Conservation (phyloP, 768 basidiomycete species). For the Hydnum rufescens region DNA sequence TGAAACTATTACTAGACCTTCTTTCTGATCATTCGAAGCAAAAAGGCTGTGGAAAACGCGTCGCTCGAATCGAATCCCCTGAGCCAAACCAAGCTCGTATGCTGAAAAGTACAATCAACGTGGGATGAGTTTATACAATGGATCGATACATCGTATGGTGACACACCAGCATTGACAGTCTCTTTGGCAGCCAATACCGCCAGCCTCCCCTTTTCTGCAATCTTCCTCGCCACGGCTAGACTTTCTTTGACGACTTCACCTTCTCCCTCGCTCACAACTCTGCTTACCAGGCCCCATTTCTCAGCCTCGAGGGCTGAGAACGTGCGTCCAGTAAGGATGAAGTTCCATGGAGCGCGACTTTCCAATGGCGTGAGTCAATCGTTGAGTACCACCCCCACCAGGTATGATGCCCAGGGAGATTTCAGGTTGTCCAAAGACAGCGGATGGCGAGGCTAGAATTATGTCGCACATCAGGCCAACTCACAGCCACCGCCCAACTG, state of each 20-base stretch:
- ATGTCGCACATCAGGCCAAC: constrained; percentile 64
- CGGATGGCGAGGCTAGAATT: constrained; percentile 32
- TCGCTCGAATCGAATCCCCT: constrained; percentile 76
- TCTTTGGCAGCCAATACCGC: constrained; percentile 79
- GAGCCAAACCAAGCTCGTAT: constrained; percentile 56
- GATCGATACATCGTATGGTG: background rate
- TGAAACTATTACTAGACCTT: constrained; percentile 33
- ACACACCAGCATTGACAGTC: constrained; percentile 68
- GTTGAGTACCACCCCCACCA: constrained; percentile 86
- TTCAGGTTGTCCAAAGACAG: constrained; percentile 90
- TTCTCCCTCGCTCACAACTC: constrained; percentile 56
- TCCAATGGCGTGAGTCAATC: constrained; percentile 66
- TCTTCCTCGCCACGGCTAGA: constrained; percentile 51
- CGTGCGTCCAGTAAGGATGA: constrained; percentile 72
- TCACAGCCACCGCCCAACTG: constrained; percentile 96
- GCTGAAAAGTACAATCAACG: constrained; percentile 24
- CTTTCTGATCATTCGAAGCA: constrained; percentile 88
- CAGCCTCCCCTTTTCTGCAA: constrained; percentile 65
- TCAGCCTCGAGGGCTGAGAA: constrained; percentile 68
- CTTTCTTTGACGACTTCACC: constrained; percentile 77
- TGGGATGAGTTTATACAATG: background rate
- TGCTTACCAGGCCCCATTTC: constrained; percentile 70
- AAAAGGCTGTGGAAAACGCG: constrained; percentile 82
- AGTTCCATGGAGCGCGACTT: constrained; percentile 91
- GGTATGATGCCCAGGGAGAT: constrained; percentile 92